Base-by-base conservation (phyloP, 257 asterid species). In the Penstemon eatonii region DNA sequence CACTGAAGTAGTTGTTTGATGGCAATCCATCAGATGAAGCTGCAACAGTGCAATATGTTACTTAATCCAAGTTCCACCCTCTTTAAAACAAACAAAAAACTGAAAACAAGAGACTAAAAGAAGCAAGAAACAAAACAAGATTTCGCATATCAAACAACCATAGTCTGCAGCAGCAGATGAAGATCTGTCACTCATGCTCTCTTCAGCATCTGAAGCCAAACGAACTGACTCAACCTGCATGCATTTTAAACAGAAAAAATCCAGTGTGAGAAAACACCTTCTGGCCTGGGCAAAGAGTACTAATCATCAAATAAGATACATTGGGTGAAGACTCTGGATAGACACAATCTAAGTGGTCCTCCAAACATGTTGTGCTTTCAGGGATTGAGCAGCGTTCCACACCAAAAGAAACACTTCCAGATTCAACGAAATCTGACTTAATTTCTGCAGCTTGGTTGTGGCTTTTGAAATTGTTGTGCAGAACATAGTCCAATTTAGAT, bases 171-270 rank as follows among this genome's bases (percentile, higher is more conserved):
- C 49, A 63, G 73, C 78, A 77, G 85, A 82, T 45, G 84, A 78
- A 73, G 85, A 79, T 65, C 81, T 75, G 75, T 73, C 80, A 41
- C 69, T 67, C 72, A 62, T 46, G 79, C 69, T 81, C 74, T 72
- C 84, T 49, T 70, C 82, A 63, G 63, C 82, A 58, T 82, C 84
- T 40, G 80, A 70, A 60, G 75, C 71, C 66, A 77, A 43, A 71
- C 65, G 76, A 74, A 60, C 68, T 6, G 80, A 77, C 63, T 71
- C 85, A 66, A 65, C 85, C 96, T 87, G 85, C 82, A 82, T 54
- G 56, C 76, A 47, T 67, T 69, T 57, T 72, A 72, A 67, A 62
- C 72, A 39, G 15, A 58, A 64, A 64, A 25, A 76, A 7, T 39
- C 12, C 67, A 73, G 56, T 46, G 50, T 72, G 64, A 77, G 67